Percentiles rank a stretch among this genome's conserved stretches.
phyloP scores from a whole-genome alignment of 2,329 filamentous ascomycete genomes.

The Calonectria pteridis region DNA sequence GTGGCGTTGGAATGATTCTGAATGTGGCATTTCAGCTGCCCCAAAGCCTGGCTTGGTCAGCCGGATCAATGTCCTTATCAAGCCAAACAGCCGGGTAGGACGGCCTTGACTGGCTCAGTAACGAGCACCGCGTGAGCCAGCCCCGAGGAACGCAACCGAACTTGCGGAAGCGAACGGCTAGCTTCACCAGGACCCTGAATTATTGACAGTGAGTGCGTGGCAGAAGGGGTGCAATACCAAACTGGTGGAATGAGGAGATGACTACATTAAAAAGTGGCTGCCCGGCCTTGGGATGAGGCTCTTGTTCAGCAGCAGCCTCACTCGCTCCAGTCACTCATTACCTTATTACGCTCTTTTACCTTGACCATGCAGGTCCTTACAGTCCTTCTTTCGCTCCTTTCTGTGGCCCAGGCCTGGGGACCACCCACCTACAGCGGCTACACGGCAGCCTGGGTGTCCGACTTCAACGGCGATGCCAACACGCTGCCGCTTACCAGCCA shows the following conservation, averaged over 20 bases:
- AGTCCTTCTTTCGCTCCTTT: constrained; percentile 46
- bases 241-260: neutral
- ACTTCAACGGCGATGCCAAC: constrained; percentile 55
- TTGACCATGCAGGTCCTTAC: constrained; percentile 43
- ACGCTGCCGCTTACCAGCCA: constrained; percentile 48
- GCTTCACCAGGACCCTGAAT: neutral
- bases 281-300: neutral
- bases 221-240: neutral
- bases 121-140: neutral
- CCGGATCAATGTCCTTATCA: neutral
- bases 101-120: neutral
- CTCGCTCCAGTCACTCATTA: neutral
- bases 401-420: constrained; percentile 51
- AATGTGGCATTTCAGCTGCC: neutral
- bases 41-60: neutral
- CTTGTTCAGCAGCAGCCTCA: constrained; percentile 8
- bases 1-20: neutral
- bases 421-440: constrained; percentile 56
- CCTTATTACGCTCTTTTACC: neutral
- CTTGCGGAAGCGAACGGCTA: constrained; percentile 3
- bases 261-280: constrained; percentile 2
- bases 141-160: neutral
- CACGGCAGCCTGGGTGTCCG: constrained; percentile 57
- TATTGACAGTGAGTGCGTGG: neutral
- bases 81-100: neutral